phyloP scores from a whole-genome alignment of 2,329 filamentous ascomycete species.

The Paraphaeosphaeria minitans region DNA sequence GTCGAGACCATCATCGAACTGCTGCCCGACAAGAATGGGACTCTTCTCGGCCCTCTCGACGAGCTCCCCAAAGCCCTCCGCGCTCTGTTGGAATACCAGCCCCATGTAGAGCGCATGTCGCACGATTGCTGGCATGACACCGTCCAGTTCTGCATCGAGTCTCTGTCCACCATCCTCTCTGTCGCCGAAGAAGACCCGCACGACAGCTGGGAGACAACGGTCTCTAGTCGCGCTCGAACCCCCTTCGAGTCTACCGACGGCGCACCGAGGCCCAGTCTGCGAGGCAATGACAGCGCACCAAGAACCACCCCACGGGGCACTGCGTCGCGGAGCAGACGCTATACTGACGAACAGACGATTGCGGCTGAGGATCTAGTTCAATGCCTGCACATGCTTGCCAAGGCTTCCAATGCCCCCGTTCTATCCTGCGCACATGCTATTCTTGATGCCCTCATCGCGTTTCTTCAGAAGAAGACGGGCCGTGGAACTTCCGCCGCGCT shows the following conservation, averaged over 20 bases:
- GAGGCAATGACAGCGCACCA: conserved; percentile 29
- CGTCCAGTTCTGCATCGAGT: conserved; percentile 71
- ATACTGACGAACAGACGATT: conserved; percentile 29
- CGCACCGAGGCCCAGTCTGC: conserved; percentile 32
- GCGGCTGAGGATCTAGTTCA: conserved; percentile 55
- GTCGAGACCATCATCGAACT: conserved; percentile 82
- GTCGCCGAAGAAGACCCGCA: conserved; percentile 30
- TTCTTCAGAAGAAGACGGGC: conserved; percentile 66
- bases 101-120: conserved; percentile 80
- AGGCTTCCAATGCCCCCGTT: conserved; percentile 71
- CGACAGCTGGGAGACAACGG: conserved; percentile 36
- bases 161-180: conserved; percentile 53
- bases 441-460: conserved; percentile 61
- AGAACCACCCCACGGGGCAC: conserved; percentile 33
- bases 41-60: conserved; percentile 71
- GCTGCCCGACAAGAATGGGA: conserved; percentile 65
- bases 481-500: conserved; percentile 75
- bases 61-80: conserved; percentile 81
- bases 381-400: conserved; percentile 68
- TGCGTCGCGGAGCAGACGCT: conserved; percentile 23
- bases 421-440: conserved; percentile 61
- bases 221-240: conserved; percentile 39
- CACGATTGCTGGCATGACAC: conserved; percentile 70
- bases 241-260: conserved; percentile 36
- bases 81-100: conserved; percentile 70